Base-by-base conservation (phyloP, 169 alveolate species). In the Haemoproteus tartakovskyi region DNA sequence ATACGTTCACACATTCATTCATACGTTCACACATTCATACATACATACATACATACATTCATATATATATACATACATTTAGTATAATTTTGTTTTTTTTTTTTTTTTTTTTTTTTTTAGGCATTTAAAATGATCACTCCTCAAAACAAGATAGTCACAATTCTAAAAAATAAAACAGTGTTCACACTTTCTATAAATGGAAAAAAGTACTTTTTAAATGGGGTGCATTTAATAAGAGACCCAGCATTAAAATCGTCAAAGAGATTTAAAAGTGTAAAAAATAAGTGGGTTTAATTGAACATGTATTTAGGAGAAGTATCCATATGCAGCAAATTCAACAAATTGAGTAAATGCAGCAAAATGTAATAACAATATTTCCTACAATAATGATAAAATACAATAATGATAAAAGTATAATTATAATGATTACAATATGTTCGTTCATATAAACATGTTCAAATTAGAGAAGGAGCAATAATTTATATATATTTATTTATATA, bases 231-330 rank as follows among this genome's bases (percentile, higher is more conserved):
- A 26, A 21, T 74, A 37, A 74, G 84, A 9, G 84, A 74, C 36
- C 84, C 84, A 19, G 84, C 78, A 21, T 57, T 74, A 57, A 74
- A 74, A 57, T 48, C 84, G 14, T 22, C 62, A 16, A 74, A 74
- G 41, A 74, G 33, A 30, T 74, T 56, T 26, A 74, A 74, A 38
- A 48, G 30, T 19, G 24, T 74, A n/a, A 74, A 74, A 14, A 74
- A 45, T 37, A 74, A 78, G 27, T 22, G 24, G 21, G 57, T 74
- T 67, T 67, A 56, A 64, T 33, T 33, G 9, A 33, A 33, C 5
- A 9, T 33, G 9, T n/a, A n/a, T n/a, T n/a, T n/a, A n/a, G n/a
- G n/a, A n/a, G n/a, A n/a, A n/a, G n/a, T n/a, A n/a, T n/a, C n/a
- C n/a, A n/a, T n/a, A n/a, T n/a, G n/a, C n/a, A n/a, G n/a, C n/a